Conservation (phyloP, 805 yeast genomes). For the Kregervanrija pseudodelftensis region DNA sequence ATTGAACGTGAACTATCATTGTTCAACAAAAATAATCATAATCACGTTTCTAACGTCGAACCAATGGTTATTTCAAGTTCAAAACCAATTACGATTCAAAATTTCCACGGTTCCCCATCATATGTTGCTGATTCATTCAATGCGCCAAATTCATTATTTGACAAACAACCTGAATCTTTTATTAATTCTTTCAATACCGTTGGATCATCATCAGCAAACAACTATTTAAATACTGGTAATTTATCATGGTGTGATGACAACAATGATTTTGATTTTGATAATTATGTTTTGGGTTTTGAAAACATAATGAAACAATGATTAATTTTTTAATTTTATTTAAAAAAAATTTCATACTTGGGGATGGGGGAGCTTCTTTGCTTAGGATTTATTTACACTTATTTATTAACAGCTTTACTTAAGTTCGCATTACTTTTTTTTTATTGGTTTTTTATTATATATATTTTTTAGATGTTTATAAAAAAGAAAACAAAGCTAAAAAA, state of each 20-base stretch:
- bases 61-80: not conserved
- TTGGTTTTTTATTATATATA: no score
- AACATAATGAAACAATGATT: no score
- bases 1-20: constrained; percentile 9
- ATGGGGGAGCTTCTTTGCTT: no score
- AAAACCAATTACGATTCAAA: not conserved
- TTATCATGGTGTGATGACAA: not conserved
- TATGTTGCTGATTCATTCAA: constrained; percentile 7
- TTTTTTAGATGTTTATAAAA: no score
- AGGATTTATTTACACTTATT: no score
- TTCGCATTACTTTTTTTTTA: no score
- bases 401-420: no score
- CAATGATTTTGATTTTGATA: not conserved
- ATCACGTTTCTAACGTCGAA: no score
- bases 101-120: not conserved
- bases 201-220: not conserved
- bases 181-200: constrained; percentile 6
- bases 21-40: constrained; percentile 3
- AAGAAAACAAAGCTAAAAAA: no score
- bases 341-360: no score
- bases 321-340: no score
- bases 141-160: constrained; percentile 12
- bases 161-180: constrained; percentile 4
- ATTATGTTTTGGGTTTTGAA: no score
- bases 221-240: not conserved